Base-by-base conservation (phyloP, 2,329 filamentous ascomycete species). In the Fusarium acutatum region DNA sequence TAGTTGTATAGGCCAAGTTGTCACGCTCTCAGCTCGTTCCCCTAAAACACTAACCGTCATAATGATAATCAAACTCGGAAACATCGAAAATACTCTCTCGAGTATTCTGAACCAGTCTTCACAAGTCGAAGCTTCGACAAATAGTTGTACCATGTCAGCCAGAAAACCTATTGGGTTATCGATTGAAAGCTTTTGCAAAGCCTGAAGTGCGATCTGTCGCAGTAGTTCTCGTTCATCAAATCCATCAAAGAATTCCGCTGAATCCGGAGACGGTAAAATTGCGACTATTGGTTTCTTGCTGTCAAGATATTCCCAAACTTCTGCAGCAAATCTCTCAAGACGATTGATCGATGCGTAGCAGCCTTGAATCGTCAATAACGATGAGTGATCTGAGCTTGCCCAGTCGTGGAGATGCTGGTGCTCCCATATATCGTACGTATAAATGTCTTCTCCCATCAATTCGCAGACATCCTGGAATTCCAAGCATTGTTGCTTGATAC, bases 201-300 rank as follows among this genome's bases (percentile, higher is more conserved):
- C 54, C 13, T 58, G 54, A 1, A 58, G n/a, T 10, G 30, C 54
- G 7, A 58, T n/a, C 5, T 58, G 30, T 5, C 54, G 54, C 0
- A 46, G 26, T 2, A 35, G 24, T 17, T 58, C 40, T n/a, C 18
- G n/a, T 35, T 46, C 40, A 6, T n/a, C 15, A 54, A n/a, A 58
- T 4, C 0, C 5, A 2, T 0, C 2, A 8, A 35, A 35, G 18
- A 28, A 47, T 0, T 46, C 10, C 0, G 7, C 2, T 34, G 54
- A 58, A 6, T 5, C 3, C 11, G 24, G 40, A 10, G 1, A 35
- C 12, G n/a, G 30, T 0, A 58, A 7, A 0, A 47, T n/a, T 14
- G 54, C n/a, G 5, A 58, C 22, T 14, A 18, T 57, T 10, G 30
- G 40, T 10, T 46, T 4, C 12, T 22, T n/a, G 0, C 11, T 15